Evolutionary conservation across 192 early-diverging fungal species (phyloP).

Genomic region (Linnemannia hyalina): DNA sequence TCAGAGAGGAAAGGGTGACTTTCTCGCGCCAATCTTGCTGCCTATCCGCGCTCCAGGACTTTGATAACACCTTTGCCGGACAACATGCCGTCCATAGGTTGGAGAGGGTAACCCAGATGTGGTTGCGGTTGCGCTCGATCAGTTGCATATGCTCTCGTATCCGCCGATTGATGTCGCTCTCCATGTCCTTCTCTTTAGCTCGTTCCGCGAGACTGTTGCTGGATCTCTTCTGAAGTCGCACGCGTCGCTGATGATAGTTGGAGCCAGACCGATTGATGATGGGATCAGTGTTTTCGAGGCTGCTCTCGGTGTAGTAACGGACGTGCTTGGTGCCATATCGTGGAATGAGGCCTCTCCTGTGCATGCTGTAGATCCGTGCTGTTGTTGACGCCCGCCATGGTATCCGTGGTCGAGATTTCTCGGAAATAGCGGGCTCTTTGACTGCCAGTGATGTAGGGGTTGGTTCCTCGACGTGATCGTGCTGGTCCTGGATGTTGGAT

Average conservation of each 20-base stretch:
- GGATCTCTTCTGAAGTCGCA: not conserved
- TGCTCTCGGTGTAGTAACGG: not conserved
- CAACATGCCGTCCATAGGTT: constrained; percentile 8
- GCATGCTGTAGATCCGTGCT: constrained; percentile 8
- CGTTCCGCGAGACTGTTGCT: constrained; percentile 10
- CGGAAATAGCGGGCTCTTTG: not conserved
- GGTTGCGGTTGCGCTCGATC: constrained; percentile 13
- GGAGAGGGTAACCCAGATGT: constrained; percentile 2
- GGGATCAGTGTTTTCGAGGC: not conserved
- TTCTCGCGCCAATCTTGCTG: constrained; percentile 92
- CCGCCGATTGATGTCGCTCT: constrained; percentile 23
- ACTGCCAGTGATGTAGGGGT: not conserved
- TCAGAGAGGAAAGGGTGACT: constrained; percentile 81
- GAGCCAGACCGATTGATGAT: not conserved
- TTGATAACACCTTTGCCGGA: constrained; percentile 13
- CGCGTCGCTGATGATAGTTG: not conserved
- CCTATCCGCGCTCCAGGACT: constrained; percentile 41
- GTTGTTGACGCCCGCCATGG: not conserved
- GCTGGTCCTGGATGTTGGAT: not conserved
- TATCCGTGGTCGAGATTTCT: not conserved
- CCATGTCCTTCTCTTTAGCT: constrained; percentile 25
- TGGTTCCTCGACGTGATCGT: not conserved
- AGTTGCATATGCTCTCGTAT: not conserved
- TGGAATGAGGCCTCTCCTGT: constrained; percentile 23
- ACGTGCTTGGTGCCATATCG: constrained; percentile 21